Evolutionary conservation across 345 rosid genomes (phyloP).

Genomic region (Aegle marmelos): DNA sequence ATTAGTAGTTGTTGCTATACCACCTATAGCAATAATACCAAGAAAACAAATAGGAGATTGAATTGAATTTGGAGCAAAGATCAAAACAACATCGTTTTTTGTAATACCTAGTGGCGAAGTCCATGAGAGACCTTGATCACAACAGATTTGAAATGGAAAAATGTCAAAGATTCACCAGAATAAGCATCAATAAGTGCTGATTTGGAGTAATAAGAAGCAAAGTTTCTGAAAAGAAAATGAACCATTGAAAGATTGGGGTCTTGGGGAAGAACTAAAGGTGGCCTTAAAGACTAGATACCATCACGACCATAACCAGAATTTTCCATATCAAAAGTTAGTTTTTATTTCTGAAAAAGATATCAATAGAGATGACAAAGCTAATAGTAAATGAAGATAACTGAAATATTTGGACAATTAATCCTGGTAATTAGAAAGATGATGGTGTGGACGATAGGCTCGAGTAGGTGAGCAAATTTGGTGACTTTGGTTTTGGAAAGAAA

Average conservation of each 20-base stretch:
- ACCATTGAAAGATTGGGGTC: conserved; percentile 63
- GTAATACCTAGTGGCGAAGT: conserved; percentile 59
- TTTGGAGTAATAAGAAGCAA: conserved; percentile 47
- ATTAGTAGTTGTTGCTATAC: conserved; percentile 68
- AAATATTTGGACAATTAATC: too few species aligned
- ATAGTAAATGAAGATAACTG: too few species aligned
- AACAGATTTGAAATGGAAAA: conserved; percentile 53
- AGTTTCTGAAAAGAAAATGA: conserved; percentile 58
- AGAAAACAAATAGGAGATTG: conserved; percentile 74
- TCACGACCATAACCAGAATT: conserved; percentile 86
- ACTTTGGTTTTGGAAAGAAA: too few species aligned
- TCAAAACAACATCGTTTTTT: conserved; percentile 64
- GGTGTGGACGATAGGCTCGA: too few species aligned
- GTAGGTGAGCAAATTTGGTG: too few species aligned
- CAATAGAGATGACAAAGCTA: neutral
- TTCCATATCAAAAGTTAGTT: conserved; percentile 37
- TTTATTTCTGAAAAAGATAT: neutral
- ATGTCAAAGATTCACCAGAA: conserved; percentile 45
- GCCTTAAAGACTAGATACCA: conserved; percentile 74
- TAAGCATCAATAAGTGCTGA: conserved; percentile 75
- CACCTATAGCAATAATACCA: conserved; percentile 65
- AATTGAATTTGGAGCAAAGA: conserved; percentile 77
- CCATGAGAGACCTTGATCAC: conserved; percentile 65
- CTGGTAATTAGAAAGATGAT: too few species aligned
- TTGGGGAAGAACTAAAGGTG: conserved; percentile 47